These are phyloP conservation scores for Taphrina sp. DNA, from an alignment of 1,139 yeast genomes.

Conservation along the genomic window DNA sequence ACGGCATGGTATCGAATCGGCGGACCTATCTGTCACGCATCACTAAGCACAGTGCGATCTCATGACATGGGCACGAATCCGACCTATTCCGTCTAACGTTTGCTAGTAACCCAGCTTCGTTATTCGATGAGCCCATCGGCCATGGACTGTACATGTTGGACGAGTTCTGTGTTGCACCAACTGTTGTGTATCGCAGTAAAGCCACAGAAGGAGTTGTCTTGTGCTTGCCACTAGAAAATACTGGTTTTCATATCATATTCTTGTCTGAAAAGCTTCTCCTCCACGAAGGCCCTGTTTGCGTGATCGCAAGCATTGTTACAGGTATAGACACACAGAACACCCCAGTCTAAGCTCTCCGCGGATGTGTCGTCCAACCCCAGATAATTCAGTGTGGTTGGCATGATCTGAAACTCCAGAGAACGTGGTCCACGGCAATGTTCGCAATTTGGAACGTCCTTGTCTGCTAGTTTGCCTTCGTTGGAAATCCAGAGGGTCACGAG, in stretches of 20 bases:
- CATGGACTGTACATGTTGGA: too few relatives aligned
- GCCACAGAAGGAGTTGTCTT: too few relatives aligned
- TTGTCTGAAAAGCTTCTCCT: constrained; percentile 20
- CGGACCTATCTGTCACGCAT: too few relatives aligned
- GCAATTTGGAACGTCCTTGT: constrained; percentile 32
- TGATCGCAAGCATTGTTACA: constrained; percentile 30
- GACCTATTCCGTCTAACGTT: too few relatives aligned
- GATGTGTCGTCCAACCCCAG: constrained; percentile 30
- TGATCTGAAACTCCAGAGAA: constrained; percentile 32
- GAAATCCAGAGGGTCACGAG: constrained; percentile 31
- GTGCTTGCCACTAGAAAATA: constrained; percentile 10
- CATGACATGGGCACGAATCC: too few relatives aligned
- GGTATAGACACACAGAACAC: constrained; percentile 32
- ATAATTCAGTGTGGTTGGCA: constrained; percentile 32
- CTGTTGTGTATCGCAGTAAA: too few relatives aligned
- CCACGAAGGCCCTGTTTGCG: constrained; percentile 23
- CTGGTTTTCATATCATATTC: constrained; percentile 32
- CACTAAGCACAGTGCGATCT: too few relatives aligned
- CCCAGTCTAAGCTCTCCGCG: constrained; percentile 30
- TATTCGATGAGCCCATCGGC: too few relatives aligned
- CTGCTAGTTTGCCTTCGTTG: constrained; percentile 26
- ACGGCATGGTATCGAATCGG: too few relatives aligned
- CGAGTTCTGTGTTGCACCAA: too few relatives aligned
- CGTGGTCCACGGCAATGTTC: constrained; percentile 27
- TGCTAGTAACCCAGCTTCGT: too few relatives aligned